These are phyloP conservation scores for Globisporangium radiosum DNA, from an alignment of 352 stramenopile species.

Conservation along the genomic window DNA sequence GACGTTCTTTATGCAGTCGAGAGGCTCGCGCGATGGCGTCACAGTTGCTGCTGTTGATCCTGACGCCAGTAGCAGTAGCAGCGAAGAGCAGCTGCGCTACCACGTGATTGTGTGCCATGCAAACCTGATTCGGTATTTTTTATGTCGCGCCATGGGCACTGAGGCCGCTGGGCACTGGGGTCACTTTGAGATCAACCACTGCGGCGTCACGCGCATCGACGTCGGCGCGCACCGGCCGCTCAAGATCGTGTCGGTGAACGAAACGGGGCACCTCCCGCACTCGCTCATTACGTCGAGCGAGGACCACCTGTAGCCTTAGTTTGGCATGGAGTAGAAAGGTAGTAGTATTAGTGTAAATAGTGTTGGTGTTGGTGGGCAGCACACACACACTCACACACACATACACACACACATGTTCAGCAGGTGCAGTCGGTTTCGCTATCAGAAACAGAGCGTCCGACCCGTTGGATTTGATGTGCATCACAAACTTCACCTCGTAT, in stretches of 20 bases:
- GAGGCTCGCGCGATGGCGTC: too few species aligned
- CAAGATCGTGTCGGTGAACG: conserved; percentile 75
- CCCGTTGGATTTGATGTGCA: not conserved
- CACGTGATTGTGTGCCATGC: conserved; percentile 78
- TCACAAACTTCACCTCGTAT: not conserved
- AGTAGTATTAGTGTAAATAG: not conserved
- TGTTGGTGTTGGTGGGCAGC: not conserved
- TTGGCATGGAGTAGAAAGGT: not conserved
- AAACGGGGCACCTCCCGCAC: conserved; percentile 69
- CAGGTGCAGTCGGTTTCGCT: too few species aligned
- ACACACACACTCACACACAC: not conserved
- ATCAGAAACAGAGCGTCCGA: too few species aligned
- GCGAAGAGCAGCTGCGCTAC: conserved; percentile 41
- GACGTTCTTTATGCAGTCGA: conserved; percentile 30
- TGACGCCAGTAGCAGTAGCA: too few species aligned
- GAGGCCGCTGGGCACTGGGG: conserved; percentile 54
- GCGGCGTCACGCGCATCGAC: conserved; percentile 71
- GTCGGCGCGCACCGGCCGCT: conserved; percentile 55
- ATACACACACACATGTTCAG: not conserved
- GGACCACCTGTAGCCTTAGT: conserved; percentile 55
- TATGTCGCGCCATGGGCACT: conserved; percentile 67
- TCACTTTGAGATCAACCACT: conserved; percentile 85
- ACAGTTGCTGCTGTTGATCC: too few species aligned
- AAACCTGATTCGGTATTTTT: conserved; percentile 79
- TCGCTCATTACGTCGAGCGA: conserved; percentile 81